Percentiles rank a stretch among this genome's conserved stretches.
Evolutionary conservation across 129 eudicot species (phyloP).

Genomic region (Solidago caesia): DNA sequence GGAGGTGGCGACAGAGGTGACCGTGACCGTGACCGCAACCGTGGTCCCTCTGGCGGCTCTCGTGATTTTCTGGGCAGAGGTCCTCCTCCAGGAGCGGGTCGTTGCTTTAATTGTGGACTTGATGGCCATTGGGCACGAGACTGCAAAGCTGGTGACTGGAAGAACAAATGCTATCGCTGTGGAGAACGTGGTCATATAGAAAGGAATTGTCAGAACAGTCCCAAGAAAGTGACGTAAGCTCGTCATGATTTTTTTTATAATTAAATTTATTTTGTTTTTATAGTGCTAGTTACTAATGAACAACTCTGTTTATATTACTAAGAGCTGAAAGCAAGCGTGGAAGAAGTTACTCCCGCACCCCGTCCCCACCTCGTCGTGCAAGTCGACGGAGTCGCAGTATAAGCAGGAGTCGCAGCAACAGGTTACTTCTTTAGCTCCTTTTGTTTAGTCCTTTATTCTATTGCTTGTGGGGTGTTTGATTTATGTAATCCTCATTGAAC

Average conservation of each 20-base stretch:
- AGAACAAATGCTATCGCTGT: constrained; percentile 91
- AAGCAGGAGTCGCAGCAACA: constrained; percentile 80
- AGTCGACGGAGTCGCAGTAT: constrained; percentile 63
- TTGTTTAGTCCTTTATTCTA: background rate
- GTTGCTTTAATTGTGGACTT: constrained; percentile 90
- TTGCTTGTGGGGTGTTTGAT: background rate
- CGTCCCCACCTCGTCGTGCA: constrained; percentile 75
- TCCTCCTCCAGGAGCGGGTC: constrained; percentile 91
- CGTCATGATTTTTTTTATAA: background rate
- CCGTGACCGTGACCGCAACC: background rate
- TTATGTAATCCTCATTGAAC: background rate
- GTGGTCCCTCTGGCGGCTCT: constrained; percentile 51
- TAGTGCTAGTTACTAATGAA: background rate
- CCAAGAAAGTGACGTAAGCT: constrained; percentile 62
- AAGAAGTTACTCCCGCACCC: constrained; percentile 73
- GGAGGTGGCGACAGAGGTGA: constrained; percentile 33
- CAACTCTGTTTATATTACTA: constrained; percentile 13
- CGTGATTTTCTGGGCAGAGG: constrained; percentile 82
- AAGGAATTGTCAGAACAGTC: constrained; percentile 88
- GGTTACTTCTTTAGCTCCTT: constrained; percentile 29
- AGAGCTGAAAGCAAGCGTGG: constrained; percentile 52
- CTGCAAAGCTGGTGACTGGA: constrained; percentile 97
- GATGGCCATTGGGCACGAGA: constrained; percentile 97
- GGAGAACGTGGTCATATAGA: constrained; percentile 87
- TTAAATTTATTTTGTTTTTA: background rate